These are phyloP conservation scores for Agrostemma githago DNA, from an alignment of 148 eudicot genomes.

Conservation along the genomic window DNA sequence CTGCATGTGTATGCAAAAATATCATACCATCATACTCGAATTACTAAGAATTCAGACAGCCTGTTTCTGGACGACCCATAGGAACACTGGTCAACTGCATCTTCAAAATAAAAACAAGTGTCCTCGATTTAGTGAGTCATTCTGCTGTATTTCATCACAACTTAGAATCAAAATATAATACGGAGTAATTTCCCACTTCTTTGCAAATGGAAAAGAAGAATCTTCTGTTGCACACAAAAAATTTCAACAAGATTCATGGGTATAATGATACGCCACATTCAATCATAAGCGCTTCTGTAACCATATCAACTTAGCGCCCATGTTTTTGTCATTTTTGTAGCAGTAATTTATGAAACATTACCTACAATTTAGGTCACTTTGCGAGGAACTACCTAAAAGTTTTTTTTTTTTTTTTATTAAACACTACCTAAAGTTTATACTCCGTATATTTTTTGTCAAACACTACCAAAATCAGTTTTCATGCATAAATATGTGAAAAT, in stretches of 20 bases:
- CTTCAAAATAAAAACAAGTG: neutral
- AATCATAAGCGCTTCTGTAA: neutral
- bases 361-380: no score
- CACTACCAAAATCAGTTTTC: no score
- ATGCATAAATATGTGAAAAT: no score
- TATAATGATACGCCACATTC: neutral
- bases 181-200: neutral
- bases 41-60: neutral
- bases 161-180: neutral
- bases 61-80: neutral
- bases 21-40: neutral
- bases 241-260: neutral
- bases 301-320: neutral
- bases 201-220: neutral
- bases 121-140: neutral
- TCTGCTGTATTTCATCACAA: neutral
- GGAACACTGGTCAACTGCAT: neutral
- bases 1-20: conserved; percentile 28
- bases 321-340: no score
- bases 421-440: no score
- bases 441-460: no score
- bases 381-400: no score
- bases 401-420: no score
- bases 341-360: no score
- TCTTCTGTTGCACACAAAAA: neutral